A percentile compares a stretch with the other conserved stretches of the same genome.
These are phyloP conservation scores for Tolypocladium tropicale DNA, from an alignment of 2,329 filamentous ascomycete genomes.

Conservation along the genomic window DNA sequence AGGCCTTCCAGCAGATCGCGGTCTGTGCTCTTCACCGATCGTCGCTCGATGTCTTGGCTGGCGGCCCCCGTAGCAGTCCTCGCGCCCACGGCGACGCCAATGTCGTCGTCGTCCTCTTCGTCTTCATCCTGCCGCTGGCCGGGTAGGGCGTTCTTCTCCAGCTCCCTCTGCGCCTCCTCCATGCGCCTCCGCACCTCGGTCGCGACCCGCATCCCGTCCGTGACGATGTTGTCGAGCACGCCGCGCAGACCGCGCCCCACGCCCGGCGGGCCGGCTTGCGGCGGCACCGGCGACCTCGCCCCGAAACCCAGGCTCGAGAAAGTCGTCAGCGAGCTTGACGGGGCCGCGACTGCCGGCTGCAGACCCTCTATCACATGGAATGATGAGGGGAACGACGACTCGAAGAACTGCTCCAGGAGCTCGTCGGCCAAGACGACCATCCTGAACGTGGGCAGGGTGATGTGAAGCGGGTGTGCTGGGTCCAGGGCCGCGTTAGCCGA, in stretches of 20 bases:
- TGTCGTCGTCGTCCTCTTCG: constrained; percentile 54
- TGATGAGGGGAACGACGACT: constrained; percentile 85
- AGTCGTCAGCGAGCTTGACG: constrained; percentile 59
- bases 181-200: constrained; percentile 84
- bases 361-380: constrained; percentile 74
- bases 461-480: constrained; percentile 85
- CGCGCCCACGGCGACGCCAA: constrained; percentile 32
- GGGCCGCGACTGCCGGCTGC: constrained; percentile 17
- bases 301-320: constrained; percentile 64
- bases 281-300: constrained; percentile 25
- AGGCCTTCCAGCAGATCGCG: constrained; percentile 63
- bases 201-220: constrained; percentile 91
- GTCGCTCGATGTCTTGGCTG: constrained; percentile 47
- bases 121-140: constrained; percentile 57
- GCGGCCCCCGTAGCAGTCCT: constrained; percentile 22
- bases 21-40: constrained; percentile 57
- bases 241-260: constrained; percentile 72
- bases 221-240: constrained; percentile 94
- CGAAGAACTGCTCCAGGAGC: constrained; percentile 92
- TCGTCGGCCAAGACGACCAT: constrained; percentile 98
- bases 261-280: constrained; percentile 27
- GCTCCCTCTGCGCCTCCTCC: constrained; percentile 88
- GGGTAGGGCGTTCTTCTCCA: constrained; percentile 71
- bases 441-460: constrained; percentile 93
- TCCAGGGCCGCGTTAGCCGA: constrained; percentile 85